phyloP scores from a whole-genome alignment of 345 rosid species.

The Crucihimalaya himalaica region DNA sequence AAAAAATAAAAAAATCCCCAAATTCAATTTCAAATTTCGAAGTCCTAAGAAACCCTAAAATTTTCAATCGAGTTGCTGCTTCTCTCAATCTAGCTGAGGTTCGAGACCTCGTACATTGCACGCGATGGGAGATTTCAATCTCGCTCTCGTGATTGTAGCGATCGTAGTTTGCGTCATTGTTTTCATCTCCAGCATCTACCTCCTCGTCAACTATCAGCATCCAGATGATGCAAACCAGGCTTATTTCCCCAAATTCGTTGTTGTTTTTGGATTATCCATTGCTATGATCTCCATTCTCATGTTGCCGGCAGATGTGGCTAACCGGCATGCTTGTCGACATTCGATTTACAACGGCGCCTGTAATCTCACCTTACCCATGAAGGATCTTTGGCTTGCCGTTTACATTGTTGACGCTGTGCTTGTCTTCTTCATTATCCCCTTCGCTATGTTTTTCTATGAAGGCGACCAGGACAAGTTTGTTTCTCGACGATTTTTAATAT shows the following conservation, averaged over 20 bases:
- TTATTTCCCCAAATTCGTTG: slow-evolving; percentile 93
- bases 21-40: slow-evolving; percentile 17
- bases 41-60: slow-evolving; percentile 33
- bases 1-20: not conserved
- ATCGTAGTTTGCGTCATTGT: slow-evolving; percentile 81
- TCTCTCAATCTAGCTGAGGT: slow-evolving; percentile 40
- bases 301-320: slow-evolving; percentile 97
- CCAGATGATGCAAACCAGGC: slow-evolving; percentile 99
- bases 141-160: slow-evolving; percentile 93
- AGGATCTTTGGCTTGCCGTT: slow-evolving; percentile 92
- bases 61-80: not conserved
- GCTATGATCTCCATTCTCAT: slow-evolving; percentile 88
- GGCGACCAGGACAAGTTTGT: slow-evolving; percentile 98
- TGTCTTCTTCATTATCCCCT: slow-evolving; percentile 96
- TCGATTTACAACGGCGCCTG: slow-evolving; percentile 94
- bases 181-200: slow-evolving; percentile 83
- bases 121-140: slow-evolving; percentile 93
- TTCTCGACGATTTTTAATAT: slow-evolving; percentile 26
- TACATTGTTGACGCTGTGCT: slow-evolving; percentile 84
- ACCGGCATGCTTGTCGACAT: slow-evolving; percentile 90
- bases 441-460: slow-evolving; percentile 97
- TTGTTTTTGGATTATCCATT: slow-evolving; percentile 85
- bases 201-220: slow-evolving; percentile 95
- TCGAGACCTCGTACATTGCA: slow-evolving; percentile 22
- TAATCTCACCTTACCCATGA: slow-evolving; percentile 91